phyloP scores from a whole-genome alignment of 2,329 filamentous ascomycete genomes.

The Xylaria sp. region DNA sequence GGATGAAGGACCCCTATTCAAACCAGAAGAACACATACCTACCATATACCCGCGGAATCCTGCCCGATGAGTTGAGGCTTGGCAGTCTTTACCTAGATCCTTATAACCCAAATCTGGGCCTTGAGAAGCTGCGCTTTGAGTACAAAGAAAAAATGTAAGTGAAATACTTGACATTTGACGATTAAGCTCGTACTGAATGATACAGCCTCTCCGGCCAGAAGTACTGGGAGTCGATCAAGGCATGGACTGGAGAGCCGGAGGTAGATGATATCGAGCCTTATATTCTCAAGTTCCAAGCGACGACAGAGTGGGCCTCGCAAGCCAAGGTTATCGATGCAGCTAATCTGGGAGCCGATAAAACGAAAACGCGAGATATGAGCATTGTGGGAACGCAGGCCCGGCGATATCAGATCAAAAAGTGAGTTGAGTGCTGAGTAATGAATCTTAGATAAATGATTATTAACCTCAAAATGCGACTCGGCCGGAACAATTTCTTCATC shows the following conservation, averaged over 20 bases:
- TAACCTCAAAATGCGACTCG: conserved; percentile 11
- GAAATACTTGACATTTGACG: background rate
- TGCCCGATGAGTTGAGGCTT: conserved; percentile 31
- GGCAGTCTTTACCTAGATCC: conserved; percentile 32
- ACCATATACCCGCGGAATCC: conserved; percentile 33
- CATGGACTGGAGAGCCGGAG: conserved; percentile 30
- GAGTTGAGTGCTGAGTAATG: background rate
- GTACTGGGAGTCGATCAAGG: conserved; percentile 31
- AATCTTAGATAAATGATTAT: background rate
- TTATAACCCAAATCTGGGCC: conserved; percentile 32
- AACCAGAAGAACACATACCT: conserved; percentile 33
- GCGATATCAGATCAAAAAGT: conserved; percentile 37
- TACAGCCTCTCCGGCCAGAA: conserved; percentile 24
- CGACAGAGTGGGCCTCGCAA: conserved; percentile 29
- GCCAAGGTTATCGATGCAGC: conserved; percentile 30
- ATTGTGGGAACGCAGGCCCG: conserved; percentile 30
- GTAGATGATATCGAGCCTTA: conserved; percentile 32
- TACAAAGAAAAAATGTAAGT: conserved; percentile 29
- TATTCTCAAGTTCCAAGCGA: conserved; percentile 24
- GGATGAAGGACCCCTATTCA: conserved; percentile 31
- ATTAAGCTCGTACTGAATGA: conserved; percentile 1
- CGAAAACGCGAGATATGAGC: conserved; percentile 27
- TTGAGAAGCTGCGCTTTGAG: conserved; percentile 34
- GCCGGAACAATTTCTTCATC: conserved; percentile 27
- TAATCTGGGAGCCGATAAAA: conserved; percentile 26